A percentile compares a stretch with the other conserved stretches of the same genome.
These are phyloP conservation scores for Starmerella geochares DNA, from an alignment of 805 yeast species.

Conservation along the genomic window DNA sequence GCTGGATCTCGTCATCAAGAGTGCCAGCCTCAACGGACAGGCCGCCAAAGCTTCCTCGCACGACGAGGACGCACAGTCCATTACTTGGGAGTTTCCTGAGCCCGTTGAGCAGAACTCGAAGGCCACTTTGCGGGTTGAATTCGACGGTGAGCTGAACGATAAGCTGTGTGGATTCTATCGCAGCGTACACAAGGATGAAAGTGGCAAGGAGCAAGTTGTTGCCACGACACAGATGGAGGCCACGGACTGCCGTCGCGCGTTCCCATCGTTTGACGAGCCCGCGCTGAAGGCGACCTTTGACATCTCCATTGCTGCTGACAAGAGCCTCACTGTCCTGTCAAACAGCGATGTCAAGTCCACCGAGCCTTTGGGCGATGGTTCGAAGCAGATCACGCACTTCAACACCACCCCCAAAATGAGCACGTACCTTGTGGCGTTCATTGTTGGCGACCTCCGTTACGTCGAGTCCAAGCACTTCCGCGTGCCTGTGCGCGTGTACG, in stretches of 20 bases:
- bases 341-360: slow-evolving; percentile 51
- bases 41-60: slow-evolving; percentile 30
- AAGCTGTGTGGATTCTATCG: slow-evolving; percentile 69
- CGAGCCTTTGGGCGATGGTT: slow-evolving; percentile 32
- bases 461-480: slow-evolving; percentile 47
- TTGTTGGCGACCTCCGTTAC: slow-evolving; percentile 56
- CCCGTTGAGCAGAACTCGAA: slow-evolving; percentile 35
- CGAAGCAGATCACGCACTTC: slow-evolving; percentile 41
- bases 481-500: slow-evolving; percentile 59
- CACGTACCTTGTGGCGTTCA: slow-evolving; percentile 62
- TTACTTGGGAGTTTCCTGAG: slow-evolving; percentile 47
- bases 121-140: slow-evolving; percentile 47
- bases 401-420: slow-evolving; percentile 64
- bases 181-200: slow-evolving; percentile 45
- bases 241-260: slow-evolving; percentile 66
- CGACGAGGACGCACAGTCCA: slow-evolving; percentile 51
- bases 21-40: slow-evolving; percentile 28
- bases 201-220: slow-evolving; percentile 45
- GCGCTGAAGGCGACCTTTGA: slow-evolving; percentile 56
- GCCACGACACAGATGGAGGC: slow-evolving; percentile 68
- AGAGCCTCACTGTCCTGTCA: slow-evolving; percentile 48
- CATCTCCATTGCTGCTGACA: slow-evolving; percentile 45
- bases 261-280: slow-evolving; percentile 70
- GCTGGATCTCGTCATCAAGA: slow-evolving; percentile 50
- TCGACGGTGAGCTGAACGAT: slow-evolving; percentile 51